Percentiles rank a stretch among this genome's conserved stretches.
Evolutionary conservation across 1,139 yeast genomes (phyloP).

Genomic region (Schizosaccharomyces versatilis): DNA sequence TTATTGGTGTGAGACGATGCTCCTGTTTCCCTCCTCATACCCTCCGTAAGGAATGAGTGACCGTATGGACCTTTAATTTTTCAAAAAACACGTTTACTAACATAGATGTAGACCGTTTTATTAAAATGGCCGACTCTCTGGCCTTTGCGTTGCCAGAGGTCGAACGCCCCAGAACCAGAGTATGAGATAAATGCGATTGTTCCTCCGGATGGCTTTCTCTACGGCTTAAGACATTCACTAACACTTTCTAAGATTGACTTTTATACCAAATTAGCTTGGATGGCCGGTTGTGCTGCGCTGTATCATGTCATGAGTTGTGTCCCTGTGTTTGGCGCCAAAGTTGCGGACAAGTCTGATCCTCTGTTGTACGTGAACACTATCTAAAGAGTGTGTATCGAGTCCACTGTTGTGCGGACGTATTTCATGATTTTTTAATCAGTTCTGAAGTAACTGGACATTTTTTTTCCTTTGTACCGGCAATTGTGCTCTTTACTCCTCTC

Average conservation of each 20-base stretch:
- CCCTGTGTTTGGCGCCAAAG: not conserved
- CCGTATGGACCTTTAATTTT: conserved; percentile 12
- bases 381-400: too few species aligned
- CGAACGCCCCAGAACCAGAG: not conserved
- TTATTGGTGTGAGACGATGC: too few species aligned
- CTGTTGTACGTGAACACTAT: not conserved
- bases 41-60: conserved; percentile 12
- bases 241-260: not conserved
- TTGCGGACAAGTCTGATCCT: not conserved
- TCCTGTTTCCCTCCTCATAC: too few species aligned
- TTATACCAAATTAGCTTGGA: not conserved
- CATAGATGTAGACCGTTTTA: not conserved
- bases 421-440: too few species aligned
- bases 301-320: not conserved
- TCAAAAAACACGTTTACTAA: too few species aligned
- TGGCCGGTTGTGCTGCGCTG: not conserved
- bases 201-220: not conserved
- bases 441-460: too few species aligned
- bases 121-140: not conserved
- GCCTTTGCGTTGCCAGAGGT: not conserved
- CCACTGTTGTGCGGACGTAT: too few species aligned
- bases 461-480: too few species aligned
- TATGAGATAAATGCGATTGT: not conserved
- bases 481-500: too few species aligned
- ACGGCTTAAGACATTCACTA: not conserved